Base-by-base conservation (phyloP, 108 stramenopile species). In the Fistulifera pelliculosa region DNA sequence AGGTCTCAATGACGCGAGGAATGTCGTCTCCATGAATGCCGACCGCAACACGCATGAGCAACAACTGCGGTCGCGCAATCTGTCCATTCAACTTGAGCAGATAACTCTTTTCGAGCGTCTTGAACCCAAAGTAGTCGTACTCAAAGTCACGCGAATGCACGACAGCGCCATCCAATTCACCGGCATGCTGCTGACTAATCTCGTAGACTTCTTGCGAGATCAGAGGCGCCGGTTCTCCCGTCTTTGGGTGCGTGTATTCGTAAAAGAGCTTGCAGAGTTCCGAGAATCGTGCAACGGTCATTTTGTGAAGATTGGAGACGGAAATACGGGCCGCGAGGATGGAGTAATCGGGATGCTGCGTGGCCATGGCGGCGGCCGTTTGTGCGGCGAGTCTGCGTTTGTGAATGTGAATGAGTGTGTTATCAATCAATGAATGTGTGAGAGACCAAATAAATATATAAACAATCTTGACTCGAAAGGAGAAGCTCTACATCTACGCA, bases 81-180 rank as follows among this genome's bases (percentile, higher is more conserved):
- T 71, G 66, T 17, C 93, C 94, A 64, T 96, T 55, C 28, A 97
- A 49, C 62, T 90, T 90, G 44, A 99, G 73, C 18, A 99, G 71
- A 71, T 99, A 99, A n/a, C 81, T 70, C 58, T 96, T 87, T 67
- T 98, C 95, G 41, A 98, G 79, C n/a, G 97, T 98, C 79, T 99
- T 99, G 89, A 99, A 99, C 21, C 98, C 99, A 69, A 99, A 99
- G 74, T 94, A 99, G 66, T 98, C 98, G 62, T 88, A 94, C 61
- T 94, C 93, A 70, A 92, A 94, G 70, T 98, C 97, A 13, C 94
- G 77, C 52, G 82, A 84, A 70, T 96, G 92, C 41, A 83, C 76
- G 61, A 98, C 68, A 61, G 89, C 87, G 19, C 75, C 77, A 62
- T 98, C 78, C 40, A 96, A 55, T 1, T 41, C 44, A 27, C 94